Conservation (phyloP, 306 rosid genomes). For the Benincasa hispida region DNA sequence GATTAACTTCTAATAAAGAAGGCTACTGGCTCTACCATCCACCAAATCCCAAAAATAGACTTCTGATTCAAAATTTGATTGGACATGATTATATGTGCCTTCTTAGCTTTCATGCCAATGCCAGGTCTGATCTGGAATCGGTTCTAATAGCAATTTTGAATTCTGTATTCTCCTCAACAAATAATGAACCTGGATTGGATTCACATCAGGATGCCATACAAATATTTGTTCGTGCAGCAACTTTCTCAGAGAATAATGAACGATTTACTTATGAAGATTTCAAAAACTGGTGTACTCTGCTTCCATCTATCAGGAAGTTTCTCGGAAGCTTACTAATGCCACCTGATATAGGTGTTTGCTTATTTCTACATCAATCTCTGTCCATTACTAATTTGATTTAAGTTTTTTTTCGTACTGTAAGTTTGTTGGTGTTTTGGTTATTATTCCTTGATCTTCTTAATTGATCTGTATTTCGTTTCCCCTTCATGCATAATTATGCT, state of each 20-base stretch:
- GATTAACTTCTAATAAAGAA: background rate
- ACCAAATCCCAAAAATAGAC: background rate
- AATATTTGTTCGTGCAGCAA: conserved; percentile 57
- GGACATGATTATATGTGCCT: background rate
- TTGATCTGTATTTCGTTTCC: background rate
- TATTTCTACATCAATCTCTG: background rate
- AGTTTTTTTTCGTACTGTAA: too few species aligned
- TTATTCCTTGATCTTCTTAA: background rate
- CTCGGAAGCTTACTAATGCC: conserved; percentile 72
- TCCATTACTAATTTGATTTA: background rate
- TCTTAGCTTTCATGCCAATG: conserved; percentile 13
- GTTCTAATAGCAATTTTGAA: conserved; percentile 42
- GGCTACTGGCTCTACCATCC: background rate
- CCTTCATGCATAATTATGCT: background rate
- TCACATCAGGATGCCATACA: conserved; percentile 32
- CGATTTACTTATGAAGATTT: conserved; percentile 59
- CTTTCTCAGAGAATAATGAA: conserved; percentile 34
- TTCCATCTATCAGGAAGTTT: conserved; percentile 67
- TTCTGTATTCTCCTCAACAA: conserved; percentile 25
- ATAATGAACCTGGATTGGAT: conserved; percentile 32
- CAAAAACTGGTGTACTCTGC: conserved; percentile 59
- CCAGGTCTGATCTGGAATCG: conserved; percentile 77
- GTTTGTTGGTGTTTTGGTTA: background rate
- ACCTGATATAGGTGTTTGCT: conserved; percentile 45
- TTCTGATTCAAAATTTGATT: background rate